A percentile compares a stretch with the other conserved stretches of the same genome.
Conservation (phyloP, 495 filamentous ascomycete species). For the Cercophora newfieldiana region DNA sequence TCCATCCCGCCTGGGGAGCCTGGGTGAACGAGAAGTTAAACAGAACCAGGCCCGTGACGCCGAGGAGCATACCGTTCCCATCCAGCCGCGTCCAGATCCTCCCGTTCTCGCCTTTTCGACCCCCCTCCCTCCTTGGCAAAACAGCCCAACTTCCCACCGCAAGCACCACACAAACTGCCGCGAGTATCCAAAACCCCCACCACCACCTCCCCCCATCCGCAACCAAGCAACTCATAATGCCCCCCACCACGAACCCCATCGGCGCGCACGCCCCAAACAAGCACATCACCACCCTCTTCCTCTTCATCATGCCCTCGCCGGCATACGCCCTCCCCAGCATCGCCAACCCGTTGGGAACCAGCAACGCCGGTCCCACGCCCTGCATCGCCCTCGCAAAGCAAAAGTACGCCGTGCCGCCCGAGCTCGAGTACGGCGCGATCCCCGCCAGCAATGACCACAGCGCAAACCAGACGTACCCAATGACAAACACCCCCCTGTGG, state of each 20-base stretch:
- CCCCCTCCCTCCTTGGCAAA: constrained; percentile 45
- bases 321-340: constrained; percentile 58
- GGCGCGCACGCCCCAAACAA: constrained; percentile 65
- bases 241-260: constrained; percentile 53
- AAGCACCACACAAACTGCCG: constrained; percentile 46
- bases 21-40: constrained; percentile 64
- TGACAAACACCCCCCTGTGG: constrained; percentile 63
- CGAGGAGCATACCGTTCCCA: constrained; percentile 47
- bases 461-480: constrained; percentile 63
- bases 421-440: constrained; percentile 37
- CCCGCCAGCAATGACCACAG: constrained; percentile 65
- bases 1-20: constrained; percentile 59
- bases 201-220: constrained; percentile 60
- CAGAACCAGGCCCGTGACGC: constrained; percentile 56
- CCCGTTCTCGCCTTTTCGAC: constrained; percentile 13
- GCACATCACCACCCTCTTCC: constrained; percentile 50
- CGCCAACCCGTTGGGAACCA: constrained; percentile 62
- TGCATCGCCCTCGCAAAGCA: constrained; percentile 59
- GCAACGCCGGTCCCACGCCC: constrained; percentile 61
- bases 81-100: constrained; percentile 47
- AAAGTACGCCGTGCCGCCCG: constrained; percentile 50
- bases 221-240: constrained; percentile 51
- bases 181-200: constrained; percentile 62
- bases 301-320: constrained; percentile 53
- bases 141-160: constrained; percentile 42